phyloP scores from a whole-genome alignment of 345 rosid genomes.

The Erucastrum elatum region DNA sequence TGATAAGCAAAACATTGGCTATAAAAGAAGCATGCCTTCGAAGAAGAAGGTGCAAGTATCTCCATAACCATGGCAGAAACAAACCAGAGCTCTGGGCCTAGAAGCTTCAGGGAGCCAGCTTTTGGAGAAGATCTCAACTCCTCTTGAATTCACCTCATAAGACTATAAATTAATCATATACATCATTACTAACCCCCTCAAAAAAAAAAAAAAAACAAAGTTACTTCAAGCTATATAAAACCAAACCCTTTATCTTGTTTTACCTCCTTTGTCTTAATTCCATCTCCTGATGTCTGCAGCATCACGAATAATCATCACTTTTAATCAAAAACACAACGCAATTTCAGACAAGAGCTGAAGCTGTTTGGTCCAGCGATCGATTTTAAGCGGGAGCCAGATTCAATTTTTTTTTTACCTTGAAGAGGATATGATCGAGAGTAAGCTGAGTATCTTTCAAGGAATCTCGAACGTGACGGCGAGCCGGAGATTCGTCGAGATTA shows the following conservation, averaged over 20 bases:
- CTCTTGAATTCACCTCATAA: conserved; percentile 81
- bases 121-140: conserved; percentile 80
- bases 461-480: conserved; percentile 74
- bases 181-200: neutral
- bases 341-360: conserved; percentile 8
- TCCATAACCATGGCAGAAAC: conserved; percentile 95
- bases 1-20: too few relatives aligned
- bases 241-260: too few relatives aligned
- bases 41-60: conserved; percentile 95
- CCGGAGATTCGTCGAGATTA: conserved; percentile 69
- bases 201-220: neutral
- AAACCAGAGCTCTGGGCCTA: conserved; percentile 71
- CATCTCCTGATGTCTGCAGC: conserved; percentile 67
- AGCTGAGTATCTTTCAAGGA: conserved; percentile 78
- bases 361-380: neutral
- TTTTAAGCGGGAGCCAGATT: neutral
- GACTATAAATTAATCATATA: conserved; percentile 55
- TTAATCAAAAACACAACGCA: neutral
- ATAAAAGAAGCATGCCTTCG: conserved; percentile 73
- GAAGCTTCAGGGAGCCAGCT: conserved; percentile 76
- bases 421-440: conserved; percentile 73
- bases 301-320: neutral
- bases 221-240: neutral
- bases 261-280: conserved; percentile 81
- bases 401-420: conserved; percentile 56